Base-by-base conservation (phyloP, 257 asterid genomes). In the Fraxinus cuspidata region DNA sequence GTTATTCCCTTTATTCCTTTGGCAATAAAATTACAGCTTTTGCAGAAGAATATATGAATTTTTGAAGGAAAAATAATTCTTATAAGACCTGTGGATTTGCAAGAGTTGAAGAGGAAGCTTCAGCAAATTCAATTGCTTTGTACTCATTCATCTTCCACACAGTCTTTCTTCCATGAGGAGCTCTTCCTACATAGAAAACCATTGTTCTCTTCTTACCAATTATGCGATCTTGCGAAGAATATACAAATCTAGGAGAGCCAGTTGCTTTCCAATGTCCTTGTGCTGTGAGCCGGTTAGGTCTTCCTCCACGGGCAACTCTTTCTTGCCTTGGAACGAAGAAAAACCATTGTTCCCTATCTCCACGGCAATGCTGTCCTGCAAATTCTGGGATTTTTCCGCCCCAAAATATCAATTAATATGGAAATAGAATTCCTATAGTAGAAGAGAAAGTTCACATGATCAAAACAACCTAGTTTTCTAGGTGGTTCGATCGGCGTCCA, bases 241-340 rank as follows among this genome's bases (percentile, higher is more conserved):
- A 86, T 15, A 88, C 92, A 65, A 64, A 83, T 2, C 84, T 83
- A 0, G 88, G 90, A 56, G 88, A 79, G 1, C 92, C 92, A 0
- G 90, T 88, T 28, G 90, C 90, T 77, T 88, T 88, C 92, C 92
- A 88, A 44, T 83, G 86, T 7, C 92, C 92, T 53, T 74, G 81
- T 27, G 32, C 78, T 0, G 92, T 88, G 3, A 86, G 86, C 85
- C 92, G 73, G 37, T 85, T 86, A 7, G 92, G 88, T 40, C 87
- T 73, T 63, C 89, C 89, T 40, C 92, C 92, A 0, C 78, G 84
- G 6, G 82, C 88, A 72, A 83, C 90, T 74, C 79, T 84, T 29
- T 88, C 89, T 74, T 85, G 89, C 80, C 82, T 82, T 1, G 89
- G 90, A 28, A 81, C 76, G 84, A 88, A 86, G 83, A 86, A 88